Conservation (phyloP, 768 basidiomycete species). For the Russula earlei region DNA sequence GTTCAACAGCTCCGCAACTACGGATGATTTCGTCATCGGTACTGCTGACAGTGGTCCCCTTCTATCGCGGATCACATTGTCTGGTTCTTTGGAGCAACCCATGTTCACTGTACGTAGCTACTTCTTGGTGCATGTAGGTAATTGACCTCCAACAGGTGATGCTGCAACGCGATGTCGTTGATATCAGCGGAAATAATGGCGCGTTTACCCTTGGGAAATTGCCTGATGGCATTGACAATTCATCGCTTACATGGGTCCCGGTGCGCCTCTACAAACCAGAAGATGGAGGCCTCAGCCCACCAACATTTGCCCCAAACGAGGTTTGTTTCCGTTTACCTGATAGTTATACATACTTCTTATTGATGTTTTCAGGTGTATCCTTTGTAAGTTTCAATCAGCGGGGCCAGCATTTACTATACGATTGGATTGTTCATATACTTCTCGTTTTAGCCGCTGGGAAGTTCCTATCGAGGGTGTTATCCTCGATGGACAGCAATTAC, state of each 20-base stretch:
- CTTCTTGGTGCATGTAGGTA: background rate
- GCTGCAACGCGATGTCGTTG: constrained; percentile 60
- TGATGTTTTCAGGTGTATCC: constrained; percentile 20
- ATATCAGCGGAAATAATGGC: constrained; percentile 60
- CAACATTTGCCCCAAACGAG: constrained; percentile 49
- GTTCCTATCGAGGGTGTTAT: constrained; percentile 60
- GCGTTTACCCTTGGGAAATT: constrained; percentile 57
- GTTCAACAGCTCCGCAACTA: constrained; percentile 11
- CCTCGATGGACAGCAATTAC: constrained; percentile 54
- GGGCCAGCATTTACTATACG: background rate
- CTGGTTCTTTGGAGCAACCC: constrained; percentile 36
- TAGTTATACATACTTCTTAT: background rate
- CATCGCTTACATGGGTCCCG: constrained; percentile 55
- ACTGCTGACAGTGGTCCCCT: constrained; percentile 26
- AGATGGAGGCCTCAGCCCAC: constrained; percentile 47
- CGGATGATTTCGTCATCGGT: constrained; percentile 10
- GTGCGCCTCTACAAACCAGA: constrained; percentile 43
- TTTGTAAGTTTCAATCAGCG: background rate
- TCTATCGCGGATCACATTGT: constrained; percentile 26
- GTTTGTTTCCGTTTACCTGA: constrained; percentile 26
- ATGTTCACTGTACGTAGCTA: constrained; percentile 29
- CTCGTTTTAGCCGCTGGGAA: constrained; percentile 43
- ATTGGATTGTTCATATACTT: background rate
- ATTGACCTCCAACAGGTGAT: constrained; percentile 22
- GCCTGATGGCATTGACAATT: constrained; percentile 40